These are phyloP conservation scores for Pistacia atlantica DNA, from an alignment of 345 rosid genomes.

Conservation along the genomic window DNA sequence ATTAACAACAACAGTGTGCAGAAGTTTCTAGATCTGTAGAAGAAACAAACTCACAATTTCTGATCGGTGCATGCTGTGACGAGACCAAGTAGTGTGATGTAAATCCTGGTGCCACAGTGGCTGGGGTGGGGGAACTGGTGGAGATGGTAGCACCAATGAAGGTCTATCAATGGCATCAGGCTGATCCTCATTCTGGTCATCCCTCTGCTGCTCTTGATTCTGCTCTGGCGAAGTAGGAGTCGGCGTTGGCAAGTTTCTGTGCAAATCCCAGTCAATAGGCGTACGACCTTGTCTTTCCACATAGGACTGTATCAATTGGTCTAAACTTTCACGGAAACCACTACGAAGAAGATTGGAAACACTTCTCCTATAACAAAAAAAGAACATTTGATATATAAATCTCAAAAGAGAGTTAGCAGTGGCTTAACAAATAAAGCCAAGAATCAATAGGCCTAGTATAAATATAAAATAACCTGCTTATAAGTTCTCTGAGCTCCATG, in stretches of 20 bases:
- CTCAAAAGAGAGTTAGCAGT: background rate
- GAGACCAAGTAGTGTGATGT: constrained; percentile 85
- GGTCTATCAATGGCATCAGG: constrained; percentile 55
- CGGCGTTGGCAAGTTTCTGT: constrained; percentile 65
- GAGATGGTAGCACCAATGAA: constrained; percentile 66
- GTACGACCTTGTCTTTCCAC: constrained; percentile 89
- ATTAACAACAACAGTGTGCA: background rate
- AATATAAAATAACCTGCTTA: constrained; percentile 72
- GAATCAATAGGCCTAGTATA: background rate
- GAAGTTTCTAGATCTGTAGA: background rate
- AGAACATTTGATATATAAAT: constrained; percentile 11
- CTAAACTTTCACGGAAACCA: constrained; percentile 98
- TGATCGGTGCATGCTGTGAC: constrained; percentile 84
- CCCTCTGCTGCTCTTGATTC: constrained; percentile 68
- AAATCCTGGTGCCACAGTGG: constrained; percentile 95
- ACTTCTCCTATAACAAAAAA: constrained; percentile 66
- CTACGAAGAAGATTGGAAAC: constrained; percentile 97
- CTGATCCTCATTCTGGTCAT: constrained; percentile 60
- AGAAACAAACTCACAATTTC: constrained; percentile 70
- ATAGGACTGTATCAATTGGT: constrained; percentile 91
- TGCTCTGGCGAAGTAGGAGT: constrained; percentile 62
- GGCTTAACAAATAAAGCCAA: background rate
- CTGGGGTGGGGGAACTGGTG: constrained; percentile 92
- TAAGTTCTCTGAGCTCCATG: constrained; percentile 95
- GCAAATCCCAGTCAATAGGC: constrained; percentile 94